Evolutionary conservation across 305 asterid species (phyloP).

Genomic region (Salvia sclarea): DNA sequence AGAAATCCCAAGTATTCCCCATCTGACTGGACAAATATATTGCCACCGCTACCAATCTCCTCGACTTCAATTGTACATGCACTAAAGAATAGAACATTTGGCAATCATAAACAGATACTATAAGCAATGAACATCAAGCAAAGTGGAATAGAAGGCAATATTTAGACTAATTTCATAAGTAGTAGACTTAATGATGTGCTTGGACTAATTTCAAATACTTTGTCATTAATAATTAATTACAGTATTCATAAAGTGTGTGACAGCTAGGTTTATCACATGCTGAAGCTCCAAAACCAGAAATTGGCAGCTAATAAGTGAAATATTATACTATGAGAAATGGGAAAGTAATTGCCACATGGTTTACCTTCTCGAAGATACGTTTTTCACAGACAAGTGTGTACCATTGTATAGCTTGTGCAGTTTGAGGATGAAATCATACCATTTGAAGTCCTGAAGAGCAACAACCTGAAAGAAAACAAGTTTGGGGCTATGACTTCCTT

Average conservation of each 20-base stretch:
- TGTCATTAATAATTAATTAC: neutral
- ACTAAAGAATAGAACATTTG: constrained; percentile 34
- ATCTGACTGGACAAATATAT: constrained; percentile 79
- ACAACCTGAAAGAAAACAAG: constrained; percentile 57
- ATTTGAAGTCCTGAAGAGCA: constrained; percentile 80
- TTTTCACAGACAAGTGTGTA: constrained; percentile 78
- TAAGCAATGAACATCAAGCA: neutral
- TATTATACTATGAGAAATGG: constrained; percentile 9
- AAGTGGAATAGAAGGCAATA: constrained; percentile 2
- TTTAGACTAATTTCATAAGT: neutral
- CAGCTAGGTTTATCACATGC: constrained; percentile 19
- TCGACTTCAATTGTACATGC: constrained; percentile 62
- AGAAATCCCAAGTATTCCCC: constrained; percentile 85
- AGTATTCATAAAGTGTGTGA: neutral
- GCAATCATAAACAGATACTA: neutral
- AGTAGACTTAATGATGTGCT: constrained; percentile 1
- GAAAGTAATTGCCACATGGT: constrained; percentile 18
- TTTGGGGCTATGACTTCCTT: neutral
- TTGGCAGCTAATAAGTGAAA: constrained; percentile 16
- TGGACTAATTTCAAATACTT: neutral
- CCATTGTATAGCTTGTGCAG: constrained; percentile 80
- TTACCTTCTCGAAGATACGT: constrained; percentile 79
- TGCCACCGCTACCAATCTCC: constrained; percentile 47
- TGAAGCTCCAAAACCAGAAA: constrained; percentile 21
- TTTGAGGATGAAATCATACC: constrained; percentile 79